Evolutionary conservation across 108 stramenopile species (phyloP), one percentile per base, ranked within the genome.

Genomic region (Aureococcus anophagefferens): DNA sequence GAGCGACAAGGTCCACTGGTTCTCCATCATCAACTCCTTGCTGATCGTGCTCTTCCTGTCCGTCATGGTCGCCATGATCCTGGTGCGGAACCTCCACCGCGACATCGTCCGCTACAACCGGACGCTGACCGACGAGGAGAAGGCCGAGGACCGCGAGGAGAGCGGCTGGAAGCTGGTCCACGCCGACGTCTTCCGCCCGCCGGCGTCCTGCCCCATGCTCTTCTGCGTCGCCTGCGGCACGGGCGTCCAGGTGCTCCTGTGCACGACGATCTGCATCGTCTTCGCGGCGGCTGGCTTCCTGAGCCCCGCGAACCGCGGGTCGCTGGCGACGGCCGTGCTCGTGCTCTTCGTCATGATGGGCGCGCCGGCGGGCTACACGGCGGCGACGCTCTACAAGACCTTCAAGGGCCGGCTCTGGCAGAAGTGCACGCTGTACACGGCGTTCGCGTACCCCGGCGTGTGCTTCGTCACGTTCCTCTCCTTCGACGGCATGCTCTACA

Each of bases 171-270:
- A 99, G 83, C 87, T 99, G 66, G 90, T 99, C n/a, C 97, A 98
- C 74, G 95, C 95, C 40, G 99, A 99, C 77, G 99, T 99, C n/a
- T 98, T 99, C 88, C 92, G 99, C 68, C 96, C 98, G 28, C 99
- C 99, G 31, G 34, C 85, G 30, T 85, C 75, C 70, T 80, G 69
- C 65, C 97, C 96, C 66, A 96, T 98, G 94, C 66, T 96, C 13
- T 98, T 91, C 77, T 94, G 95, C 66, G 95, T 99, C 73, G 87
- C 93, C 79, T 85, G 90, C 64, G 99, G 97, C 72, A 91, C 92
- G 17, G 99, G 99, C 33, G 83, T 83, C 51, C 95, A 96, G 69
- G 76, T 96, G 37, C 68, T 72, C 30, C 62, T 89, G 34, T 85
- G 88, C 36, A 79, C 81, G 17, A 68, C 93, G 63, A 79, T 81